Evolutionary conservation across 495 filamentous ascomycete species (phyloP).

Genomic region (Daldinia childiae): DNA sequence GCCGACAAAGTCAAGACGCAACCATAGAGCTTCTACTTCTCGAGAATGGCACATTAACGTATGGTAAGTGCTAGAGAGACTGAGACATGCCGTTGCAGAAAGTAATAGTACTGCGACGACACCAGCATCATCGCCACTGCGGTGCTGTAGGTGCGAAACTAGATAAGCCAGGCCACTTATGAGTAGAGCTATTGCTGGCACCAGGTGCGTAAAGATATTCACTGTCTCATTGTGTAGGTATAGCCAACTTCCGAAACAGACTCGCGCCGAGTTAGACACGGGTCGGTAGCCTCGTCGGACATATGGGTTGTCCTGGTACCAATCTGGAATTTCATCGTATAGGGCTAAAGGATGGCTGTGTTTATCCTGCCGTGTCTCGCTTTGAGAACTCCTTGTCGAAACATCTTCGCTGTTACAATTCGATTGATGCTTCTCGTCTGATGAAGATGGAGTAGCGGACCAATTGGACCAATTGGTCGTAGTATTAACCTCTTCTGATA

Average conservation of each 20-base stretch:
- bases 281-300: constrained; percentile 78
- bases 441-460: not conserved
- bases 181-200: constrained; percentile 52
- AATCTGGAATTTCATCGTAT: constrained; percentile 68
- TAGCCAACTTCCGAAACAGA: constrained; percentile 69
- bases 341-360: constrained; percentile 43
- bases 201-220: constrained; percentile 83
- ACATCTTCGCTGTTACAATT: constrained; percentile 11
- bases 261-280: constrained; percentile 69
- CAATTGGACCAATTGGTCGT: not conserved
- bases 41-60: constrained; percentile 61
- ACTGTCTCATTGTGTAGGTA: constrained; percentile 88
- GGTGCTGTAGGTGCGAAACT: constrained; percentile 26
- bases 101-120: constrained; percentile 56
- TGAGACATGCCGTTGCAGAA: constrained; percentile 52
- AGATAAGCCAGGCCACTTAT: constrained; percentile 32
- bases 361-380: constrained; percentile 40
- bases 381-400: constrained; percentile 34
- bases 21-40: constrained; percentile 50
- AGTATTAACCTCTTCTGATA: constrained; percentile 8
- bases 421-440: constrained; percentile 25
- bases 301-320: constrained; percentile 82
- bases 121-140: constrained; percentile 49
- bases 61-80: constrained; percentile 59
- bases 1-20: constrained; percentile 59